These are phyloP conservation scores for Cochliopodium minus DNA, from an alignment of 208 protist species.

Conservation along the genomic window DNA sequence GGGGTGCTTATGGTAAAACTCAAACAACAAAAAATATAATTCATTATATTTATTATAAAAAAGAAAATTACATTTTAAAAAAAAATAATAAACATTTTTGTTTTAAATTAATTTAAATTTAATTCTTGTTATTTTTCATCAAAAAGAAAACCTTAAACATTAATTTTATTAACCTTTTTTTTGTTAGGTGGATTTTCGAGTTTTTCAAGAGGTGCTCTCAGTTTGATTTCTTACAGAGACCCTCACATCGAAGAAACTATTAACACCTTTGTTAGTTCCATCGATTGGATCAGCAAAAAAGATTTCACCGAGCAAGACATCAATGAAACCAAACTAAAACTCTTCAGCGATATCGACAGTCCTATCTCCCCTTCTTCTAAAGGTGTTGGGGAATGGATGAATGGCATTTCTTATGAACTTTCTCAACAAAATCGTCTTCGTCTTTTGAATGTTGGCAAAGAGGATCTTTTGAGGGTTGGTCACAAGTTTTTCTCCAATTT, in stretches of 20 bases:
- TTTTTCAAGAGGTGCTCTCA: no score
- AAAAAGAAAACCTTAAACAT: no score
- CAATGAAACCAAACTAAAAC: conserved; percentile 4
- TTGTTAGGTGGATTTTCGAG: no score
- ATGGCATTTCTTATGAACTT: conserved; percentile 2
- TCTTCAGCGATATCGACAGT: conserved; percentile 2
- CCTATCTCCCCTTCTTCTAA: background rate
- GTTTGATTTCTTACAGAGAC: background rate
- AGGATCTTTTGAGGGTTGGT: background rate
- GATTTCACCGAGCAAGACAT: background rate
- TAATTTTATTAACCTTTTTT: no score
- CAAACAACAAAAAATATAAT: background rate
- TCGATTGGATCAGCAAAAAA: background rate
- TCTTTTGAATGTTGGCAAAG: background rate
- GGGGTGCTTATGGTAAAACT: conserved; percentile 10
- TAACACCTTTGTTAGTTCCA: background rate
- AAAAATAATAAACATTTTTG: no score
- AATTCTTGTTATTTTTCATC: no score
- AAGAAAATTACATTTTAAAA: no score
- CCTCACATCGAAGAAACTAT: background rate
- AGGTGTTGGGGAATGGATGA: background rate
- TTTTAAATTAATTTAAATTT: no score
- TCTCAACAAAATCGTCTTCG: background rate
- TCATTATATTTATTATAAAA: no score
- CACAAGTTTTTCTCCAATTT: background rate